These are phyloP conservation scores for Xylaria sp. DNA, from an alignment of 495 filamentous ascomycete genomes.

Conservation along the genomic window DNA sequence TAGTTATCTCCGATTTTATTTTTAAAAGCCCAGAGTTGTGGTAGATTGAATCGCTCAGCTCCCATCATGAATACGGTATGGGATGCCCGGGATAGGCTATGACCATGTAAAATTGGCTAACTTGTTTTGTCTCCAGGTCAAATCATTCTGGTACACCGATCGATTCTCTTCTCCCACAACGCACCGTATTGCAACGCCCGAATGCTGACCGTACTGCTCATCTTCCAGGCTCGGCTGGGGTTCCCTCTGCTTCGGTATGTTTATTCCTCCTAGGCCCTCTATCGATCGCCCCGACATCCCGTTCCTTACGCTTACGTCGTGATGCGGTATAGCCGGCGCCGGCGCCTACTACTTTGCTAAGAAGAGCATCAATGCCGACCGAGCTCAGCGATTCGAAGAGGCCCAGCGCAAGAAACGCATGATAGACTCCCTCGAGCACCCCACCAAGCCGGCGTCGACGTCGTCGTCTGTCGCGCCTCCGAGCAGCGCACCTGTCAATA, in stretches of 20 bases:
- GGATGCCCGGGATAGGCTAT: neutral
- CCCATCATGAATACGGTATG: slow-evolving; percentile 46
- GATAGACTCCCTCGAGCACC: slow-evolving; percentile 65
- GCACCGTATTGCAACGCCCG: neutral
- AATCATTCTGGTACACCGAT: slow-evolving; percentile 65
- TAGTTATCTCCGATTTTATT: neutral
- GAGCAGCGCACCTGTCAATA: slow-evolving; percentile 6
- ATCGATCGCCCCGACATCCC: neutral
- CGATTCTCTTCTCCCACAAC: neutral
- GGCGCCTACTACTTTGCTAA: slow-evolving; percentile 95
- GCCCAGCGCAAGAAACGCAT: slow-evolving; percentile 69
- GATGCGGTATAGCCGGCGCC: slow-evolving; percentile 69
- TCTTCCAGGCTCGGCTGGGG: slow-evolving; percentile 80
- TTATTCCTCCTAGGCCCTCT: slow-evolving; percentile 24
- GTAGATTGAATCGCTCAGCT: neutral
- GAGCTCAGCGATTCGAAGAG: slow-evolving; percentile 71
- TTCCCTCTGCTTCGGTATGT: slow-evolving; percentile 76
- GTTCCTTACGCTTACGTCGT: slow-evolving; percentile 33
- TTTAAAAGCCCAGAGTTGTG: neutral
- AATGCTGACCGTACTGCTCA: slow-evolving; percentile 2
- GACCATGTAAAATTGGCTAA: slow-evolving; percentile 33
- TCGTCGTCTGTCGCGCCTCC: slow-evolving; percentile 39
- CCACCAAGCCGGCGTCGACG: slow-evolving; percentile 45
- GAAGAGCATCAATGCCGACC: slow-evolving; percentile 88
- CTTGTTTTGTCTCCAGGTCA: slow-evolving; percentile 49